Conservation (phyloP, 225 moss, liverwort and hornwort species). For the Marchantia paleacea region DNA sequence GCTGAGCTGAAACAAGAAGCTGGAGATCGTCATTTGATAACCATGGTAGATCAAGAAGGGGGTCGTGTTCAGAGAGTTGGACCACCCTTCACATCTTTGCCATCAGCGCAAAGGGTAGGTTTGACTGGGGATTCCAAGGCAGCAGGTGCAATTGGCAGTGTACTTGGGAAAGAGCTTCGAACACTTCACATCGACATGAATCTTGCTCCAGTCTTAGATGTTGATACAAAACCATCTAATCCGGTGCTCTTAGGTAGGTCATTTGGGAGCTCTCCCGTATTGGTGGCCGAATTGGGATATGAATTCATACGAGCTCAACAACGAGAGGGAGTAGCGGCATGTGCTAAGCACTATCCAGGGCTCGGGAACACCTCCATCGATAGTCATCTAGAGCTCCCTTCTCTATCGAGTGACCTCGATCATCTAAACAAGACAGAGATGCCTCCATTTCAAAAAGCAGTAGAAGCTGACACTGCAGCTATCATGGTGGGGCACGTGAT, state of each 20-base stretch:
- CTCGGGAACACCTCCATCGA: conserved; percentile 54
- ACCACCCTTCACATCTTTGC: conserved; percentile 63
- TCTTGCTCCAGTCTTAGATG: conserved; percentile 77
- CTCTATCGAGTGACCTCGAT: conserved; percentile 40
- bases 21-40: conserved; percentile 50
- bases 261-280: conserved; percentile 41
- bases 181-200: conserved; percentile 77
- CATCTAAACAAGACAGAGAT: conserved; percentile 47
- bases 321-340: conserved; percentile 68
- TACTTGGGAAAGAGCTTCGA: conserved; percentile 62
- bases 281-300: conserved; percentile 61
- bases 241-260: conserved; percentile 53
- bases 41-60: conserved; percentile 83
- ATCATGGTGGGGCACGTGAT: conserved; percentile 68
- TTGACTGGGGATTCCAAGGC: conserved; percentile 53
- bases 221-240: conserved; percentile 52
- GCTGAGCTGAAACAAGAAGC: conserved; percentile 62
- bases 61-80: conserved; percentile 64
- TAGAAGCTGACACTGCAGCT: conserved; percentile 70
- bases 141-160: conserved; percentile 64
- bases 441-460: conserved; percentile 58
- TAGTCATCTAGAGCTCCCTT: conserved; percentile 60
- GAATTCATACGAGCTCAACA: conserved; percentile 64
- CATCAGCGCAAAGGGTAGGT: conserved; percentile 56
- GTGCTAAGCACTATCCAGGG: conserved; percentile 76